Percentiles rank a stretch among this genome's conserved stretches.
phyloP scores from a whole-genome alignment of 352 stramenopile species.

The Phytophthora palmivora region DNA sequence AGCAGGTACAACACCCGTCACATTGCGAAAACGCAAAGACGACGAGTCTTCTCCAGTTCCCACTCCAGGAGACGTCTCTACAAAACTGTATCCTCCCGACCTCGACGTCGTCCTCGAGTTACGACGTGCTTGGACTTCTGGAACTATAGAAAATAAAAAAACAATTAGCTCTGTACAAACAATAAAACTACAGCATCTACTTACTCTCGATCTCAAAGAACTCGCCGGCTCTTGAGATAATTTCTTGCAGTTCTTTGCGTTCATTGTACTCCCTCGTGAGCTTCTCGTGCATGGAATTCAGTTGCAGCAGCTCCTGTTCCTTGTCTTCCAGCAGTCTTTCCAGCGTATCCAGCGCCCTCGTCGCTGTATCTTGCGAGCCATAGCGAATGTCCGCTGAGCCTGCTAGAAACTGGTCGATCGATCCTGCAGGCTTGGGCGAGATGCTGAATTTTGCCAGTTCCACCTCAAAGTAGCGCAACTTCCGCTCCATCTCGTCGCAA shows the following conservation, averaged over 20 bases:
- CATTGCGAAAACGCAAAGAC: conserved; percentile 92
- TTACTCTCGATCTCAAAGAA: conserved; percentile 89
- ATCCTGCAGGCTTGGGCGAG: conserved; percentile 66
- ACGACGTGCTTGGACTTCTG: conserved; percentile 56
- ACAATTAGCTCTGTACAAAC: no score
- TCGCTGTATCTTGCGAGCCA: conserved; percentile 80
- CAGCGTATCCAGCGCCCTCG: conserved; percentile 93
- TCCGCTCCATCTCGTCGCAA: conserved; percentile 99
- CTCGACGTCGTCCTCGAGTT: conserved; percentile 65
- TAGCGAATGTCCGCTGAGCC: conserved; percentile 81
- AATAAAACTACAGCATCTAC: no score
- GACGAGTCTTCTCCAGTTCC: conserved; percentile 44
- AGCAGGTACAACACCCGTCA: conserved; percentile 94
- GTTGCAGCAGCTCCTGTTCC: conserved; percentile 95
- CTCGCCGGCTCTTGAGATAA: conserved; percentile 77
- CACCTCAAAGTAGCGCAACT: conserved; percentile 96
- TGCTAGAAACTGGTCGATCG: conserved; percentile 80
- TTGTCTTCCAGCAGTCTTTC: conserved; percentile 97
- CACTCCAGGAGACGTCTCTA: conserved; percentile 26
- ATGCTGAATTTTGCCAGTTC: conserved; percentile 97
- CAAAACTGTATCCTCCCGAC: conserved; percentile 61
- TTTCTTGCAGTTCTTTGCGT: conserved; percentile 88
- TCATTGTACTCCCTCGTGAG: conserved; percentile 98
- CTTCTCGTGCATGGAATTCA: conserved; percentile 98
- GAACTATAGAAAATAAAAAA: conserved; percentile 40